phyloP scores from a whole-genome alignment of 2,329 filamentous ascomycete species.

The Magnaporthiopsis poae region DNA sequence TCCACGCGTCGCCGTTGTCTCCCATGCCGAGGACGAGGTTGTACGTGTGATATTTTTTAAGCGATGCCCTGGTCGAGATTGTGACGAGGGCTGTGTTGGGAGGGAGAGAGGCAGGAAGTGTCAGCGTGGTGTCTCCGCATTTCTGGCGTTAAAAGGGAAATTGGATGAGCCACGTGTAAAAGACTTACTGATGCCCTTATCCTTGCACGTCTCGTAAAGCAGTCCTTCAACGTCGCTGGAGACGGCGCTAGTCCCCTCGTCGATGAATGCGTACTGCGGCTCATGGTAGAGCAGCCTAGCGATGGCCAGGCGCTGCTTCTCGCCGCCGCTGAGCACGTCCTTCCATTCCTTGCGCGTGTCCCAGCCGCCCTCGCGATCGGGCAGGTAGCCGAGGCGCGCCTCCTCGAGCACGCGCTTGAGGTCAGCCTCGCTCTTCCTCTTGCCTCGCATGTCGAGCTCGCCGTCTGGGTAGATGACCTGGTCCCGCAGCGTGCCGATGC shows the following conservation, averaged over 20 bases:
- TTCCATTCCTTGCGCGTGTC: conserved; percentile 97
- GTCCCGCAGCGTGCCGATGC: conserved; percentile 82
- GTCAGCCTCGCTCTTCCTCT: conserved; percentile 66
- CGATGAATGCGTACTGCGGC: conserved; percentile 84
- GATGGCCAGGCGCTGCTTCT: conserved; percentile 92
- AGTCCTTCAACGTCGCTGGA: conserved; percentile 89
- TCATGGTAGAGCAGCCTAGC: conserved; percentile 89
- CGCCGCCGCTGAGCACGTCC: conserved; percentile 89
- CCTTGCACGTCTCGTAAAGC: conserved; percentile 86
- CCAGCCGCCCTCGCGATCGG: conserved; percentile 88
- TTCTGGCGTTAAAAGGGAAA: too few species aligned
- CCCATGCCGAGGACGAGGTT: conserved; percentile 79
- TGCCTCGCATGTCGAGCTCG: conserved; percentile 83
- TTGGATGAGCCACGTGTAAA: neutral
- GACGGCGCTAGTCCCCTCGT: conserved; percentile 91
- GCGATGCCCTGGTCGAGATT: conserved; percentile 82
- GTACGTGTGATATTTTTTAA: conserved; percentile 92
- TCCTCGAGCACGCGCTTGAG: conserved; percentile 71
- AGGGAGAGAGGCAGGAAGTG: conserved; percentile 11
- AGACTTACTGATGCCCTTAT: conserved; percentile 77
- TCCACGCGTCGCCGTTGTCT: conserved; percentile 75
- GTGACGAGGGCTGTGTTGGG: conserved; percentile 67
- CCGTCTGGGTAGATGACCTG: conserved; percentile 97
- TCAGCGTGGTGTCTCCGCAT: conserved; percentile 14
- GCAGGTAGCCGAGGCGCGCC: conserved; percentile 78